Evolutionary conservation across 2,329 filamentous ascomycete genomes (phyloP).

Genomic region (Paecilomyces formosus): DNA sequence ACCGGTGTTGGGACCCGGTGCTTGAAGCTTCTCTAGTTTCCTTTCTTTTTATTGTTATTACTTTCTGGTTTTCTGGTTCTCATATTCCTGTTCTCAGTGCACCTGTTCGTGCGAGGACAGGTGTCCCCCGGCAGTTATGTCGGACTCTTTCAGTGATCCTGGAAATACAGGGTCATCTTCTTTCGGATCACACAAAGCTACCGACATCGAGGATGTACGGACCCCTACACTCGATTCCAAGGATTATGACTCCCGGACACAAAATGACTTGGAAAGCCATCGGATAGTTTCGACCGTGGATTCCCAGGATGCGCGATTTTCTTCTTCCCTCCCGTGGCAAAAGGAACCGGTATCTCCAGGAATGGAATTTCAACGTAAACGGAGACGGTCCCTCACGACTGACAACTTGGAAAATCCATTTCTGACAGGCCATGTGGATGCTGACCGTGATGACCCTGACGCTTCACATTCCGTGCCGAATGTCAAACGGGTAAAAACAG

Average conservation of each 20-base stretch:
- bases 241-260: not conserved
- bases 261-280: not conserved
- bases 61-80: not conserved
- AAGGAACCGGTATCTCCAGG: not conserved
- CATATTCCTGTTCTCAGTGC: not conserved
- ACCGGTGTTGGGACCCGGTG: conserved; percentile 1
- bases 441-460: not conserved
- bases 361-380: conserved; percentile 6
- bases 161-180: conserved; percentile 10
- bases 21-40: conserved; percentile 2
- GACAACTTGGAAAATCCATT: not conserved
- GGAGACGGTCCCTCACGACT: conserved; percentile 4
- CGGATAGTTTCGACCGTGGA: not conserved
- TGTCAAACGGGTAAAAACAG: conserved; percentile 12
- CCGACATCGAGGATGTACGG: conserved; percentile 6
- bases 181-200: conserved; percentile 11
- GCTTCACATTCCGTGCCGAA: not conserved
- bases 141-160: conserved; percentile 5
- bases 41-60: conserved; percentile 1
- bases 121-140: conserved; percentile 7
- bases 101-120: conserved; percentile 3
- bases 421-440: not conserved
- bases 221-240: not conserved
- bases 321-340: not conserved
- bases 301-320: not conserved